Evolutionary conservation across 345 rosid species (phyloP).

Genomic region (Hibiscus trionum): DNA sequence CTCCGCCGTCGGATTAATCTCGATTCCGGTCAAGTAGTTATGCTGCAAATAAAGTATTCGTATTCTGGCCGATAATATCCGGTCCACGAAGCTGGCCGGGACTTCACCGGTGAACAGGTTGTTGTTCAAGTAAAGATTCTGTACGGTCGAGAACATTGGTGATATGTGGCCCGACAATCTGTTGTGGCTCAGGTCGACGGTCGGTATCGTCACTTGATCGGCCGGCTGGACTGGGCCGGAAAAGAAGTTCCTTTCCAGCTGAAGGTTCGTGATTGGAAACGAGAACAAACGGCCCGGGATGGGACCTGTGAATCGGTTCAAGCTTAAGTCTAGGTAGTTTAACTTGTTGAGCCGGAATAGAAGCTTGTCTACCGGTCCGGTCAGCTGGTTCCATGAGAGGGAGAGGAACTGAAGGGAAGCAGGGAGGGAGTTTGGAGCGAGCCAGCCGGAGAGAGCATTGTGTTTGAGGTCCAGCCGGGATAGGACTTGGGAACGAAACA

Average conservation of each 20-base stretch:
- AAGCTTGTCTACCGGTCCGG: conserved; percentile 56
- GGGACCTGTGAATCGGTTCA: conserved; percentile 64
- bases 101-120: conserved; percentile 82
- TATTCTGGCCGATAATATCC: conserved; percentile 53
- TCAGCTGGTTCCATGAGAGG: conserved; percentile 58
- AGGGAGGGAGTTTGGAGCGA: conserved; percentile 48
- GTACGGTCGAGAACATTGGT: conserved; percentile 71
- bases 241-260: conserved; percentile 66
- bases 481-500: conserved; percentile 44
- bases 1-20: conserved; percentile 75
- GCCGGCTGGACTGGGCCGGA: conserved; percentile 53
- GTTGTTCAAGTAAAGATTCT: conserved; percentile 74
- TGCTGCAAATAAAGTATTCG: conserved; percentile 80
- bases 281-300: conserved; percentile 52
- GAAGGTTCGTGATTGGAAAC: conserved; percentile 63
- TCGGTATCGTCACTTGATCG: conserved; percentile 46
- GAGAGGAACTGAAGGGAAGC: conserved; percentile 78
- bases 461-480: conserved; percentile 75
- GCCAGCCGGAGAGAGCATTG: conserved; percentile 65
- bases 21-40: conserved; percentile 79
- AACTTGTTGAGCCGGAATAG: conserved; percentile 50
- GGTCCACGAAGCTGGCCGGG: conserved; percentile 72
- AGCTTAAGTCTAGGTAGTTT: conserved; percentile 69
- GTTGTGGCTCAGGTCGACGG: conserved; percentile 82
- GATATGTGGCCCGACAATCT: conserved; percentile 65